Base-by-base conservation (phyloP, 768 basidiomycete species). In the Clavaria fumosa region DNA sequence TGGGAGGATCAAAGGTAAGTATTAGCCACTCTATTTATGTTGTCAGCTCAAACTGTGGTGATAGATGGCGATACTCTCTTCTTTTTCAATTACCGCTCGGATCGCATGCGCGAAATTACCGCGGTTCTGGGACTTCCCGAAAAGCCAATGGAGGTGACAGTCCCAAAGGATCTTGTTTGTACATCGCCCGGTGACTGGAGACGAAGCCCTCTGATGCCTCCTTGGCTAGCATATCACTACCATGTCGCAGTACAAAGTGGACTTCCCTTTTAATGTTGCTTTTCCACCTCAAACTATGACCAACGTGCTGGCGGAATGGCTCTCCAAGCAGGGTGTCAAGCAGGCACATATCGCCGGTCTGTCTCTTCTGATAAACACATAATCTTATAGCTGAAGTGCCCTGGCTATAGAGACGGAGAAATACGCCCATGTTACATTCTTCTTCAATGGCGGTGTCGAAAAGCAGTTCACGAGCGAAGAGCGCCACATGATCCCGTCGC, bases 51-150 rank as follows among this genome's bases (percentile, higher is more conserved):
- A n/a, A 33, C 20, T 24, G 9, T 9, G 12, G 3, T 27, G 23
- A 5, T 45, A 86, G 86, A 88, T 40, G 68, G 63, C 30, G 90
- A 95, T 56, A 91, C 89, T 0, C 52, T 96, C 3, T 95, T 93
- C 70, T 76, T 84, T 62, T 96, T 93, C 76, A 96, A 96, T 64
- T 95, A 96, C 58, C 78, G 91, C 43, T 91, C 90, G 1, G 90
- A 96, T 56, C 78, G 91, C 37, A 86, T 96, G 82, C 75, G 90
- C 33, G 90, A 96, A 59, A 78, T 95, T 43, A 68, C 62, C n/a
- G 61, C 70, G 20, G 73, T 96, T 5, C 70, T 95, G 37, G 90
- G 89, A 14, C 56, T 77, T 3, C 73, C 75, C 3, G 77, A 85
- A 46, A 86, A 83, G 56, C 85, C 86, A 1, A 71, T 89, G 56